A percentile compares a stretch with the other conserved stretches of the same genome.
These are phyloP conservation scores for Ophiocordyceps camponoti-saundersi DNA, from an alignment of 2,329 filamentous ascomycete genomes.

Conservation along the genomic window DNA sequence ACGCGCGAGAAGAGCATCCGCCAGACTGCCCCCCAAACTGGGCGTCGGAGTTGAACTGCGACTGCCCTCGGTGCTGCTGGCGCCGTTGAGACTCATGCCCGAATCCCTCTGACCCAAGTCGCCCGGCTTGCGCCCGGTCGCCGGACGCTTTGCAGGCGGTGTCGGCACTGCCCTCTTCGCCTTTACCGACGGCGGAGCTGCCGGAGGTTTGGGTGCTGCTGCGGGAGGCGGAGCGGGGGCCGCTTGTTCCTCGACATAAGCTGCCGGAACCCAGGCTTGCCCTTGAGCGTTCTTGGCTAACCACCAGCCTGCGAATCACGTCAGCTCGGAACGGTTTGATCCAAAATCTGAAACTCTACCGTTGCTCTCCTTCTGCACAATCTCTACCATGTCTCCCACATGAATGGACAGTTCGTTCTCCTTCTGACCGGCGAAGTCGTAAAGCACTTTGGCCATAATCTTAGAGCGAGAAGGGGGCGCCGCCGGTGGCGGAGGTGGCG, in stretches of 20 bases:
- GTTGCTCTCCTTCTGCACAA: conserved; percentile 89
- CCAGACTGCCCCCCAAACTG: conserved; percentile 56
- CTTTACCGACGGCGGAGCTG: conserved; percentile 39
- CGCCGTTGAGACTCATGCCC: conserved; percentile 42
- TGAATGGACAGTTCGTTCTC: conserved; percentile 71
- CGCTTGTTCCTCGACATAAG: conserved; percentile 78
- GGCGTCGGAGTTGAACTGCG: conserved; percentile 56
- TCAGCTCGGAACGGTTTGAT: conserved; percentile 12
- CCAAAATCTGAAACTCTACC: conserved; percentile 38
- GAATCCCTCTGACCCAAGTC: conserved; percentile 56
- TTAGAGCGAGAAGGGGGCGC: conserved; percentile 44
- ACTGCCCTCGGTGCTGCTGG: conserved; percentile 41
- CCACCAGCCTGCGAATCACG: conserved; percentile 67
- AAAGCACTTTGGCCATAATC: conserved; percentile 74
- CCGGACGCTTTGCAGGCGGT: conserved; percentile 67
- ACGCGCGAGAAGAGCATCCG: conserved; percentile 60
- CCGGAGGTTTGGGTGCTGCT: conserved; percentile 43
- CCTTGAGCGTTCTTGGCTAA: conserved; percentile 55
- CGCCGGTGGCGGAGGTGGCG: conserved; percentile 52
- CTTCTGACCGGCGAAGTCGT: conserved; percentile 75
- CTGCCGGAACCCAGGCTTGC: conserved; percentile 89
- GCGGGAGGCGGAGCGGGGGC: conserved; percentile 29
- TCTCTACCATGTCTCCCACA: conserved; percentile 67
- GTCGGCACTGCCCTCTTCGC: conserved; percentile 58
- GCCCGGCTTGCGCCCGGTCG: conserved; percentile 52